phyloP scores from a whole-genome alignment of 2,329 filamentous ascomycete genomes.

The Trichoderma hamatum region DNA sequence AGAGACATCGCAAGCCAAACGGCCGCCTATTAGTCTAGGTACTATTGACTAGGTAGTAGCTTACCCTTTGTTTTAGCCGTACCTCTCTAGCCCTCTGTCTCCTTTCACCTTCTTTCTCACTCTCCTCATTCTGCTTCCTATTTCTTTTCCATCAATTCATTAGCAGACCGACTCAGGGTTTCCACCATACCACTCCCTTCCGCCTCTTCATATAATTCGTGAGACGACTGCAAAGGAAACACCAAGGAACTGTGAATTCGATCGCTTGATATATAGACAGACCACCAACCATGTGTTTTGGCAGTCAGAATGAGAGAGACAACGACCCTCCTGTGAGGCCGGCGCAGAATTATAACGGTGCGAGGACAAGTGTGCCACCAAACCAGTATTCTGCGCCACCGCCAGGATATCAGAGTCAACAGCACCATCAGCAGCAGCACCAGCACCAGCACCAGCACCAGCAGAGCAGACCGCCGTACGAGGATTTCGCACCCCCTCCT shows the following conservation, averaged over 20 bases:
- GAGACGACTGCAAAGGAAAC: neutral
- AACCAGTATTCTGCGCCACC: constrained; percentile 22
- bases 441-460: too few species aligned
- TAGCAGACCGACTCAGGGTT: neutral
- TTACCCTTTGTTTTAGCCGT: neutral
- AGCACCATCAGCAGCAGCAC: constrained; percentile 29
- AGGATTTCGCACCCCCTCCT: constrained; percentile 39
- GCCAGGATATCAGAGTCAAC: constrained; percentile 20
- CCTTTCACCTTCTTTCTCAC: neutral
- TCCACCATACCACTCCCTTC: neutral
- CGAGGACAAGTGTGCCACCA: constrained; percentile 35
- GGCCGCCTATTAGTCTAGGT: neutral
- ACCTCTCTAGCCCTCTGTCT: neutral
- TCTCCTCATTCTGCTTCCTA: neutral
- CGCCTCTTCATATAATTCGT: neutral
- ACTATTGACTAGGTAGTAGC: neutral
- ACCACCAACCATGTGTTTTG: constrained; percentile 51
- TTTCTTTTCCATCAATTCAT: neutral
- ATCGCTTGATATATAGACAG: neutral
- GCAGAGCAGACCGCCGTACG: constrained; percentile 27
- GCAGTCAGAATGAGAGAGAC: constrained; percentile 46
- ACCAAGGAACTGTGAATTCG: neutral
- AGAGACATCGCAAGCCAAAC: constrained; percentile 2
- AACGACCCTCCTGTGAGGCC: constrained; percentile 48
- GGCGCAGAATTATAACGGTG: constrained; percentile 36